Evolutionary conservation across 257 asterid species (phyloP).

Genomic region (Solanum sparsipilum): DNA sequence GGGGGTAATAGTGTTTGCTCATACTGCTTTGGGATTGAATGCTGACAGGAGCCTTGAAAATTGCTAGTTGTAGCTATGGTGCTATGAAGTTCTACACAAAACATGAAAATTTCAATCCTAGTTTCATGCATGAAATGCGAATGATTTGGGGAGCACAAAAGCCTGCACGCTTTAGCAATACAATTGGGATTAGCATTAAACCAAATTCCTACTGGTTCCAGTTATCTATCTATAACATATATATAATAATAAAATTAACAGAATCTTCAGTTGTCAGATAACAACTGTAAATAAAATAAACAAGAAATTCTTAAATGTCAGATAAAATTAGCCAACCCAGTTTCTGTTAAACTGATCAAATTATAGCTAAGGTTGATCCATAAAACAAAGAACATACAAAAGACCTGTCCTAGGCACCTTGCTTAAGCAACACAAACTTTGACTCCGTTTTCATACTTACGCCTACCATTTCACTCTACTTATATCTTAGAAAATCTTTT

Average conservation of each 20-base stretch:
- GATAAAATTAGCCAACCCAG: background rate
- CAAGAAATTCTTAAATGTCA: background rate
- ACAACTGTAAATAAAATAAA: background rate
- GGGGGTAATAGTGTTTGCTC: background rate
- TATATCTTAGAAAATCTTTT: background rate
- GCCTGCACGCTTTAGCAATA: background rate
- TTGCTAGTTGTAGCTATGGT: background rate
- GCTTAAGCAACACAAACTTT: background rate
- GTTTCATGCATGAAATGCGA: background rate
- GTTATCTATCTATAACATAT: background rate
- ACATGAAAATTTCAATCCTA: background rate
- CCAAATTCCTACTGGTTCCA: background rate
- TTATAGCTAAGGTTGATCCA: background rate
- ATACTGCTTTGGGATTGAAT: background rate
- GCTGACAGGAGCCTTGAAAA: background rate
- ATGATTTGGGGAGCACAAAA: background rate
- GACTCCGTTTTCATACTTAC: background rate
- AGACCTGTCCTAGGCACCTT: background rate
- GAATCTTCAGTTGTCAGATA: background rate
- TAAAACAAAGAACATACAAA: background rate
- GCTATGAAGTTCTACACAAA: background rate
- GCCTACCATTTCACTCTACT: background rate
- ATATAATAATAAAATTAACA: background rate
- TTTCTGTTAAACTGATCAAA: background rate
- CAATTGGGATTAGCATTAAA: background rate